Evolutionary conservation across 768 basidiomycete species (phyloP).

Genomic region (Termitomyces sp.): DNA sequence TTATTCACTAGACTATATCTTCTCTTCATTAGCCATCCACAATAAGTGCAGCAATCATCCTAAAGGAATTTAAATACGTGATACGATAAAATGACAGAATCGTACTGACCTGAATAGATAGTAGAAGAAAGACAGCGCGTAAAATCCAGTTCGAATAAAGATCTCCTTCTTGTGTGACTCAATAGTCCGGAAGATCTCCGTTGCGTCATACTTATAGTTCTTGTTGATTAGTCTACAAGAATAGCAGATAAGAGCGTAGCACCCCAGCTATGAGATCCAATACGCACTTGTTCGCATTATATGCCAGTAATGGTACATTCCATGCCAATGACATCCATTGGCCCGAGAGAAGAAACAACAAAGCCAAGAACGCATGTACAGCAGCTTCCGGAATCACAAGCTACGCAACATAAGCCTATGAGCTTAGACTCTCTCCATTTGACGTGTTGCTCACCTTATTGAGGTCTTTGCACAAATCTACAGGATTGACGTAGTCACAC

Average conservation of each 20-base stretch:
- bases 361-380: constrained; percentile 85
- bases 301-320: constrained; percentile 84
- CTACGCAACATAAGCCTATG: constrained; percentile 32
- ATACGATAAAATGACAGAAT: neutral
- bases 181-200: constrained; percentile 97
- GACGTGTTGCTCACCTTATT: constrained; percentile 65
- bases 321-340: constrained; percentile 93
- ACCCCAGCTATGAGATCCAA: neutral
- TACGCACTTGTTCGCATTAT: constrained; percentile 90
- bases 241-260: neutral
- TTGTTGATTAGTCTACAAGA: constrained; percentile 75
- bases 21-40: constrained; percentile 57
- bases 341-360: constrained; percentile 89
- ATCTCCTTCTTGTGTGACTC: constrained; percentile 93
- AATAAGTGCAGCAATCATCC: constrained; percentile 87
- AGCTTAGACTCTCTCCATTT: neutral
- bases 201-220: constrained; percentile 98
- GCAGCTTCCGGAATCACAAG: constrained; percentile 96
- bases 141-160: constrained; percentile 91
- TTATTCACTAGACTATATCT: constrained; percentile 1
- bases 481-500: constrained; percentile 99
- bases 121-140: constrained; percentile 87
- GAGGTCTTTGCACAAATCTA: constrained; percentile 99
- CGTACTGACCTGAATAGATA: constrained; percentile 76
- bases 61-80: constrained; percentile 1